phyloP scores from a whole-genome alignment of 176 grass and related monocot species.

The Triticum monococcum region DNA sequence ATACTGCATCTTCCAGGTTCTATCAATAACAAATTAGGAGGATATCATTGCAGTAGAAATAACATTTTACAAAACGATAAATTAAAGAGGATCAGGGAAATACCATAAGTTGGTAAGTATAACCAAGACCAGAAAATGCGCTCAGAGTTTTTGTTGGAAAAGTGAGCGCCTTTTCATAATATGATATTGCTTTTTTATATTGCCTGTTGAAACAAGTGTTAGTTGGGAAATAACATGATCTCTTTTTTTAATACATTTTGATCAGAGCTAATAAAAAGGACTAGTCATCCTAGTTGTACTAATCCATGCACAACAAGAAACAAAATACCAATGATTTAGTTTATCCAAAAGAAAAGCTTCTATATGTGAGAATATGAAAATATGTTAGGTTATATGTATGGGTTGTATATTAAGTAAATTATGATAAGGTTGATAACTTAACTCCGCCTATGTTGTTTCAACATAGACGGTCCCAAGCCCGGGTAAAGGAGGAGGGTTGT shows the following conservation, averaged over 20 bases:
- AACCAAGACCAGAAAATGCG: conserved; percentile 84
- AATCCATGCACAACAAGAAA: neutral
- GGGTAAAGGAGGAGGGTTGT: no score
- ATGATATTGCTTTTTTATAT: conserved; percentile 79
- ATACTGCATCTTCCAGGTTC: conserved; percentile 2
- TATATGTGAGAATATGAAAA: conserved; percentile 18
- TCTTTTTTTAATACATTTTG: conserved; percentile 8
- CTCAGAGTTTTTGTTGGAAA: conserved; percentile 88
- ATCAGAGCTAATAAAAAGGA: neutral
- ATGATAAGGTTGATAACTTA: neutral
- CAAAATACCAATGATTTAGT: conserved; percentile 16
- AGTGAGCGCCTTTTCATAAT: conserved; percentile 90
- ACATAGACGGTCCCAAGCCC: no score
- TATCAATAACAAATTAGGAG: neutral
- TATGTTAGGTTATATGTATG: neutral
- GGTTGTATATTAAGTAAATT: conserved; percentile 5
- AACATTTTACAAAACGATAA: conserved; percentile 2
- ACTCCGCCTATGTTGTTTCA: no score
- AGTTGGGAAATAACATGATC: neutral
- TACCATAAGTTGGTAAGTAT: conserved; percentile 94
- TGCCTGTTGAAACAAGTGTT: conserved; percentile 58
- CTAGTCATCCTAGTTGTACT: neutral
- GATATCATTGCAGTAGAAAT: conserved; percentile 14
- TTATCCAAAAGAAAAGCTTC: conserved; percentile 7
- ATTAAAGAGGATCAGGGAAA: conserved; percentile 14